These are phyloP conservation scores for Paxillus rubicundulus DNA, from an alignment of 768 basidiomycete genomes.

Conservation along the genomic window DNA sequence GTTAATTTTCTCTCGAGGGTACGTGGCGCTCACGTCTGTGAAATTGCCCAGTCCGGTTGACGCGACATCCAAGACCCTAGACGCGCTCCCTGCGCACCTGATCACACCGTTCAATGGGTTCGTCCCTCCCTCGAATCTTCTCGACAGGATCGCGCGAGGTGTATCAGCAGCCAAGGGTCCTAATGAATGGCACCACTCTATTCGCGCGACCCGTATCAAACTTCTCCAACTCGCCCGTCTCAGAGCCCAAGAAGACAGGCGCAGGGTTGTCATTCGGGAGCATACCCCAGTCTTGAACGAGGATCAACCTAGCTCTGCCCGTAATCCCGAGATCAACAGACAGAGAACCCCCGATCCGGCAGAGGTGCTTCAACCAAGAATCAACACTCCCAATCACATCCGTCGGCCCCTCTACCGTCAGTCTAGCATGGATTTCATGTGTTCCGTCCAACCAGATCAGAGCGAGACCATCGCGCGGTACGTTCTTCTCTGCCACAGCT, in stretches of 20 bases:
- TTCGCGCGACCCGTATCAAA: constrained; percentile 79
- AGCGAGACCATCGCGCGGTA: constrained; percentile 63
- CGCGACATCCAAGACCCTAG: constrained; percentile 53
- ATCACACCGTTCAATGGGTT: constrained; percentile 84
- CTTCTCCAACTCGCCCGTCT: constrained; percentile 74
- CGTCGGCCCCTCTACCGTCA: constrained; percentile 68
- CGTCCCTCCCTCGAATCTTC: constrained; percentile 80
- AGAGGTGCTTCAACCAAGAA: constrained; percentile 46
- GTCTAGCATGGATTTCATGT: constrained; percentile 87
- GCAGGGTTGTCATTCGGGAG: constrained; percentile 45
- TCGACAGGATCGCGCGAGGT: constrained; percentile 83
- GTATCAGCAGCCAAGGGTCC: constrained; percentile 73
- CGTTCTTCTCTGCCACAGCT: constrained; percentile 24
- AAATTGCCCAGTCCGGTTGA: constrained; percentile 2
- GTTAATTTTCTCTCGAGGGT: constrained; percentile 66
- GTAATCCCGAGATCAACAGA: constrained; percentile 12
- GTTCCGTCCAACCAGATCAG: constrained; percentile 39
- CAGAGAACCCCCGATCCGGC: constrained; percentile 25
- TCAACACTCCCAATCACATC: constrained; percentile 45
- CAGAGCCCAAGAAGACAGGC: constrained; percentile 54
- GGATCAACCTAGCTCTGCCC: neutral
- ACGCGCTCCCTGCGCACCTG: constrained; percentile 79
- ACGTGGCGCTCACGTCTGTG: constrained; percentile 21
- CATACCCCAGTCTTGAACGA: constrained; percentile 32
- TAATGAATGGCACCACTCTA: constrained; percentile 77